Evolutionary conservation across 1,284 basidiomycete genomes (phyloP).

Genomic region (Volvariella surrecta): DNA sequence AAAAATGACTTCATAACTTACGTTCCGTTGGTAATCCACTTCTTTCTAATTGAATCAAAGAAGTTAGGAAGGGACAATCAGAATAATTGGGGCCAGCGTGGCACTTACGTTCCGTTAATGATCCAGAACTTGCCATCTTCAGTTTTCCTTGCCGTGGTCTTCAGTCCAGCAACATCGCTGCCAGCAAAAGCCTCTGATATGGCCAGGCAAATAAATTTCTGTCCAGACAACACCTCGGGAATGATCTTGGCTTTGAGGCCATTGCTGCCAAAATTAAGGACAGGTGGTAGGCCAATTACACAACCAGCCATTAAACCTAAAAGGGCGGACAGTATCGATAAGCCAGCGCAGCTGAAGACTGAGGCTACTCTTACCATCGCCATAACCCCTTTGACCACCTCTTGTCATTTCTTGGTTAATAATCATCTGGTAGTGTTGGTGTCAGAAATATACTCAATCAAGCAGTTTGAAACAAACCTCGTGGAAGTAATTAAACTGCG

Average conservation of each 20-base stretch:
- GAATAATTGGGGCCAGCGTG: neutral
- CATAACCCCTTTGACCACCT: slow-evolving; percentile 73
- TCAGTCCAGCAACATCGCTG: slow-evolving; percentile 82
- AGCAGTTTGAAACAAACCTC: slow-evolving; percentile 32
- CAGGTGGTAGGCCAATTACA: slow-evolving; percentile 78
- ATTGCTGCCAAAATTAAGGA: slow-evolving; percentile 79
- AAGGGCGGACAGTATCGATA: neutral
- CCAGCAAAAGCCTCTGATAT: slow-evolving; percentile 90
- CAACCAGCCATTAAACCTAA: slow-evolving; percentile 58
- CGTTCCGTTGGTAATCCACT: slow-evolving; percentile 61
- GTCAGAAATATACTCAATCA: neutral
- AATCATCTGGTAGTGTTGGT: slow-evolving; percentile 41
- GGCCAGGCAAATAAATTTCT: slow-evolving; percentile 78
- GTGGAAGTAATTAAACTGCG: slow-evolving; percentile 62
- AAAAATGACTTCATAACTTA: slow-evolving; percentile 26
- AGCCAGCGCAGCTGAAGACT: too few species aligned
- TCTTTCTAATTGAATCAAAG: too few species aligned
- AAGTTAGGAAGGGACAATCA: too few species aligned
- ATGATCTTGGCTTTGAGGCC: slow-evolving; percentile 76
- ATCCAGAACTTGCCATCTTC: slow-evolving; percentile 85
- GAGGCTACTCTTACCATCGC: slow-evolving; percentile 26
- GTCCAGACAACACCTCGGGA: slow-evolving; percentile 79
- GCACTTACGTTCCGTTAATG: slow-evolving; percentile 64
- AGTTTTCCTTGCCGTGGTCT: slow-evolving; percentile 78
- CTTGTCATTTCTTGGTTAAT: slow-evolving; percentile 82